phyloP scores from a whole-genome alignment of 345 rosid species.

The Citrus inodora region DNA sequence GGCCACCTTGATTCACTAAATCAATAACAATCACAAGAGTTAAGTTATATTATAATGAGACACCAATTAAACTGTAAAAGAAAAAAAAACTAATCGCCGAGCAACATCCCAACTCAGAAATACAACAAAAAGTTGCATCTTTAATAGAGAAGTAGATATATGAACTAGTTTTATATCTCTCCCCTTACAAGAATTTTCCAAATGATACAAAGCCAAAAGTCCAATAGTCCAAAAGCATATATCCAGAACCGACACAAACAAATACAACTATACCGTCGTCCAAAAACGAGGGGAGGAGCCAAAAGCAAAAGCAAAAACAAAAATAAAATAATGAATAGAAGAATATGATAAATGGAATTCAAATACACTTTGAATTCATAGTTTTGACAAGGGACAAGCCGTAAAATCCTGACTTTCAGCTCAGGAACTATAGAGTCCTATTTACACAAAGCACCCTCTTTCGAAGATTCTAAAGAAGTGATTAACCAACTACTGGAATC shows the following conservation, averaged over 20 bases:
- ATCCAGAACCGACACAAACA: constrained; percentile 3
- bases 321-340: constrained; percentile 9
- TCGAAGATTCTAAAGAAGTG: neutral
- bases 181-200: neutral
- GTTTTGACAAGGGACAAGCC: constrained; percentile 11
- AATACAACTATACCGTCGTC: neutral
- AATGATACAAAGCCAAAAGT: neutral
- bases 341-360: constrained; percentile 24
- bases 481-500: constrained; percentile 5
- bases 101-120: too few species aligned
- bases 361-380: constrained; percentile 20
- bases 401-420: constrained; percentile 18
- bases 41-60: too few species aligned
- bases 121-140: too few species aligned
- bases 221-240: neutral
- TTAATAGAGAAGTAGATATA: neutral
- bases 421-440: constrained; percentile 22
- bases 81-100: too few species aligned
- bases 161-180: neutral
- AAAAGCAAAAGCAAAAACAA: neutral
- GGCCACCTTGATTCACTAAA: too few species aligned
- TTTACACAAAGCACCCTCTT: constrained; percentile 23
- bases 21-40: too few species aligned
- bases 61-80: too few species aligned
- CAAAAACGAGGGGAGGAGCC: constrained; percentile 2